A percentile compares a stretch with the other conserved stretches of the same genome.
Evolutionary conservation across 257 asterid species (phyloP).

Genomic region (Nicotiana knightiana): DNA sequence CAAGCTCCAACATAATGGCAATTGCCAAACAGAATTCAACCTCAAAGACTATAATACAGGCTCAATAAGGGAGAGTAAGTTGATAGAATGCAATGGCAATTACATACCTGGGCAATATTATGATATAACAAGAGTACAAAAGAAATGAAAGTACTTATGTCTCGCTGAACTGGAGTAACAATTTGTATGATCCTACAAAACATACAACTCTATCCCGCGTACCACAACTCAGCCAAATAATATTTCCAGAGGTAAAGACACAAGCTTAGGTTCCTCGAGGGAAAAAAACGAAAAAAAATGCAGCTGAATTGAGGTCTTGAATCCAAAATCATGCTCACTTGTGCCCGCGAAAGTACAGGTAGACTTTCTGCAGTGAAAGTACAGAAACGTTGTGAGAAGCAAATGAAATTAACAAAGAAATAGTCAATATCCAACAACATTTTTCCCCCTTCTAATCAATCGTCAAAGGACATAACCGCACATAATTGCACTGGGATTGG

Average conservation of each 20-base stretch:
- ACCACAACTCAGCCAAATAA: neutral
- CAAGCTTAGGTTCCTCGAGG: neutral
- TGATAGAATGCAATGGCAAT: no score
- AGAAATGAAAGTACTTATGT: no score
- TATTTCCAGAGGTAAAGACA: neutral
- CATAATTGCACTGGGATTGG: neutral
- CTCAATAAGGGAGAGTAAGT: no score
- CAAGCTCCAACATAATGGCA: no score
- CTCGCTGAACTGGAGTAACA: no score
- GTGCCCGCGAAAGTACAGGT: slow-evolving; percentile 74
- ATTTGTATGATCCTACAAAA: neutral
- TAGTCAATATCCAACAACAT: neutral
- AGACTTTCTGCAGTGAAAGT: slow-evolving; percentile 63
- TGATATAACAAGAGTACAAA: neutral
- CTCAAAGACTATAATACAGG: no score
- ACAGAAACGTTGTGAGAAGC: neutral
- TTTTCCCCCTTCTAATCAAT: neutral
- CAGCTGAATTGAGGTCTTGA: neutral
- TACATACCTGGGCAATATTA: no score
- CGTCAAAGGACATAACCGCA: neutral
- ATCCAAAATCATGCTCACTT: slow-evolving; percentile 29
- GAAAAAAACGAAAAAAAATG: neutral
- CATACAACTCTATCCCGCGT: slow-evolving; percentile 1
- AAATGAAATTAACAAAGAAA: neutral
- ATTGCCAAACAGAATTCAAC: no score